A percentile compares a stretch with the other conserved stretches of the same genome.
These are phyloP conservation scores for Symbiodinium natans DNA, from an alignment of 73 alveolate genomes.

Conservation along the genomic window DNA sequence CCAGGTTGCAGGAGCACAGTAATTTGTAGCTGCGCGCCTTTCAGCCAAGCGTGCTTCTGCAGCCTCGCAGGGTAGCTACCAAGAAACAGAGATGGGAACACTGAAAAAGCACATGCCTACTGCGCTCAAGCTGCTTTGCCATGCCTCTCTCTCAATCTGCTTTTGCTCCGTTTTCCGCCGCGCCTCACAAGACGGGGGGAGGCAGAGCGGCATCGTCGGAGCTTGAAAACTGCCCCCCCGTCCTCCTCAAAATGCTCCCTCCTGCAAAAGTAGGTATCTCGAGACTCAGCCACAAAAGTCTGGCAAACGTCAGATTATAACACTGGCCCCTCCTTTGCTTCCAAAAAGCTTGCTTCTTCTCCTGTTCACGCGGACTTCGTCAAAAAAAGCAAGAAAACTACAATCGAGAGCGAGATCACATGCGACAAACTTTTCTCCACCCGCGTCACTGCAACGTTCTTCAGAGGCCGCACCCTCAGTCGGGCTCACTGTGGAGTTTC, in stretches of 20 bases:
- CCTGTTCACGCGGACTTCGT: not conserved
- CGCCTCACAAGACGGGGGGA: not conserved
- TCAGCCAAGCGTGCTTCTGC: not conserved
- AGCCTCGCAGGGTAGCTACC: not conserved
- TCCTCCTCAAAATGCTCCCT: not conserved
- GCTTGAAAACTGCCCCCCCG: not conserved
- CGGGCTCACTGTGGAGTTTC: no score
- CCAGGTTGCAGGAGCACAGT: not conserved
- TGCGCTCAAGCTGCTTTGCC: no score
- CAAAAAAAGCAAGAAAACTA: no score
- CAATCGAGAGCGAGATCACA: no score
- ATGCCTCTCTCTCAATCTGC: not conserved
- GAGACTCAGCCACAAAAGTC: no score
- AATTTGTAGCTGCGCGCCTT: not conserved
- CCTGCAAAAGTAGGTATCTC: no score
- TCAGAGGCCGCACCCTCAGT: no score
- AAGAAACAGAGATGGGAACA: not conserved
- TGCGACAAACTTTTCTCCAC: no score
- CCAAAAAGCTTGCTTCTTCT: constrained; percentile 3
- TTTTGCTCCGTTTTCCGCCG: not conserved
- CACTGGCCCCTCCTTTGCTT: no score
- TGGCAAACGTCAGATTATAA: no score
- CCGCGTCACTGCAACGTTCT: no score
- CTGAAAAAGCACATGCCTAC: no score
- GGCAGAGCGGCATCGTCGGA: not conserved